Conservation (phyloP, 2,329 filamentous ascomycete genomes). For the Fusarium tuaranense region DNA sequence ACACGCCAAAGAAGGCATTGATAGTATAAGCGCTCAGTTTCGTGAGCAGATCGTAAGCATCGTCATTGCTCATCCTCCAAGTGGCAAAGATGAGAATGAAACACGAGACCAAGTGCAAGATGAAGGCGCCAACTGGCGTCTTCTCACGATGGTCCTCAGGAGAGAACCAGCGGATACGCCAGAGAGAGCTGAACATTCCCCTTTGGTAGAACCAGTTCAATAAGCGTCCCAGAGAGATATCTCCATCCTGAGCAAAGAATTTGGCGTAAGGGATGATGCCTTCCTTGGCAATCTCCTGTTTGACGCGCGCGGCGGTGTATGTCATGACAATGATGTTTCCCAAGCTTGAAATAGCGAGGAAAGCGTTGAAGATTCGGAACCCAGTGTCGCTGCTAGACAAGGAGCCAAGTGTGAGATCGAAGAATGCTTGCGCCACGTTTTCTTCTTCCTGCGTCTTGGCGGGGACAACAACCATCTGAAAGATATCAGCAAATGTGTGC, state of each 20-base stretch:
- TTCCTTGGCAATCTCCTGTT: constrained; percentile 71
- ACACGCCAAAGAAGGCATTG: constrained; percentile 50
- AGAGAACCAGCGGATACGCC: constrained; percentile 46
- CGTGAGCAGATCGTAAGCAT: constrained; percentile 49
- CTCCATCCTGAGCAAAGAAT: constrained; percentile 58
- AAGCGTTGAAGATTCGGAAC: constrained; percentile 57
- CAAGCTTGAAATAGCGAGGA: constrained; percentile 65
- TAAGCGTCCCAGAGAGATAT: constrained; percentile 50
- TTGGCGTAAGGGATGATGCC: constrained; percentile 63
- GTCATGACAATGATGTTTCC: constrained; percentile 70
- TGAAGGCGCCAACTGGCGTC: constrained; percentile 51
- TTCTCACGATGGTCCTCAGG: constrained; percentile 52
- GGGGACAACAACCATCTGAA: constrained; percentile 55
- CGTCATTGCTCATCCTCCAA: constrained; percentile 37
- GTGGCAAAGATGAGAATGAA: constrained; percentile 51
- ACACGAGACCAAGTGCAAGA: constrained; percentile 50
- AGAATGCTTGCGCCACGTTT: constrained; percentile 50
- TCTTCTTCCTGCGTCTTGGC: constrained; percentile 17
- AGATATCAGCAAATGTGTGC: not conserved
- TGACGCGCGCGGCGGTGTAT: constrained; percentile 66
- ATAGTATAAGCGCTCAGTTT: constrained; percentile 49
- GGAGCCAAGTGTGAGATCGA: constrained; percentile 47
- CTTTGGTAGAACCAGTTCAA: constrained; percentile 47
- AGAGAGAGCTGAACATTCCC: constrained; percentile 45
- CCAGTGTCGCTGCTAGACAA: constrained; percentile 44